Evolutionary conservation across 2,329 filamentous ascomycete genomes (phyloP).

Genomic region (Botrytis galanthina): DNA sequence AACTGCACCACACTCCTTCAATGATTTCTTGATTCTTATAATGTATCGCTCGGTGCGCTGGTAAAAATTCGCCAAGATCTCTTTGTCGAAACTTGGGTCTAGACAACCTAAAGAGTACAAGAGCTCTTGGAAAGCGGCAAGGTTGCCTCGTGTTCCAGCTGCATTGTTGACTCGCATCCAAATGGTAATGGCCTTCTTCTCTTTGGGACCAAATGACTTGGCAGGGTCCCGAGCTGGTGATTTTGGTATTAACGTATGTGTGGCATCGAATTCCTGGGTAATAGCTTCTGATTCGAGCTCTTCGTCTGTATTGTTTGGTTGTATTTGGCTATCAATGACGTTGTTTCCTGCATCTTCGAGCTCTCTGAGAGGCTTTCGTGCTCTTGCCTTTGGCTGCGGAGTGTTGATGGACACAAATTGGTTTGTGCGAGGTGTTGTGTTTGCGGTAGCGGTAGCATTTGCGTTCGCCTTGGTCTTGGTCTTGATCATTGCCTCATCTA

Average conservation of each 20-base stretch:
- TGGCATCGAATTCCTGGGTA: not conserved
- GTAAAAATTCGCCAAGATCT: not conserved
- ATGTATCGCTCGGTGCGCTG: not conserved
- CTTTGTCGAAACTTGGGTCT: conserved; percentile 2
- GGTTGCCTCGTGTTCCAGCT: not conserved
- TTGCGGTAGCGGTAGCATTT: not conserved
- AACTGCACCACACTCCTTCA: conserved; percentile 4
- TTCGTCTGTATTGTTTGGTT: not conserved
- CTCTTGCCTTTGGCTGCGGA: not conserved
- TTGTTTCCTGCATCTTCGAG: not conserved
- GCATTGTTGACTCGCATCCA: conserved; percentile 1
- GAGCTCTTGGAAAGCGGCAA: not conserved
- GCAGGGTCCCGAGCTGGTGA: not conserved
- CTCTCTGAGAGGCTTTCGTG: not conserved
- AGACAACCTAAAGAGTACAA: not conserved
- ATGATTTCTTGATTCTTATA: not conserved
- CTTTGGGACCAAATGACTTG: not conserved
- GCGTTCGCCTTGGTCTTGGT: not conserved
- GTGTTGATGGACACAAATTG: not conserved
- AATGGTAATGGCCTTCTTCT: not conserved
- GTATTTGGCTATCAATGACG: not conserved
- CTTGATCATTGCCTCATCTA: not conserved
- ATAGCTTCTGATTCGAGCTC: not conserved
- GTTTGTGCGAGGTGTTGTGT: not conserved
- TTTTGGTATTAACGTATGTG: not conserved